These are phyloP conservation scores for Ophiostoma ulmi DNA, from an alignment of 2,329 filamentous ascomycete genomes.

Conservation along the genomic window DNA sequence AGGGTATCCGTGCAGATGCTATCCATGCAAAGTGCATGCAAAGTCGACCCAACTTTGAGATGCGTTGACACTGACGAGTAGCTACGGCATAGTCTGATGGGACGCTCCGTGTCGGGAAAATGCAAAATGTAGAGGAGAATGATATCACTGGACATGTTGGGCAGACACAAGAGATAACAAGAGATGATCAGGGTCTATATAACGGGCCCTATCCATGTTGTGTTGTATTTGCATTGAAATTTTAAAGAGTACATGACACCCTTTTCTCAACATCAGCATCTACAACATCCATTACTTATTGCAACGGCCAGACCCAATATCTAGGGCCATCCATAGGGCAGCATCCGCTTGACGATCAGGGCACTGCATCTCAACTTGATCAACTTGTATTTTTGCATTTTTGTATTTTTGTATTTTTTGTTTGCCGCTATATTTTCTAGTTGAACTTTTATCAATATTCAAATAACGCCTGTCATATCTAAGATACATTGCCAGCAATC, in stretches of 20 bases:
- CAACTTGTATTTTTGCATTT: no score
- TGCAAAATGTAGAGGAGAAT: not conserved
- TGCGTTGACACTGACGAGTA: no score
- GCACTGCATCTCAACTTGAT: not conserved
- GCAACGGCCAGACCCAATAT: not conserved
- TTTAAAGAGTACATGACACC: not conserved
- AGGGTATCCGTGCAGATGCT: not conserved
- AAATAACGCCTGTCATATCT: no score
- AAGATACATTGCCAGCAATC: not conserved
- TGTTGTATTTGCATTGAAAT: not conserved
- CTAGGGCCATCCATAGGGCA: not conserved
- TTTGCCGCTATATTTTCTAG: not conserved
- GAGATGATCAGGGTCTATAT: not conserved
- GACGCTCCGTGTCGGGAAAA: not conserved
- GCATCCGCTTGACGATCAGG: slow-evolving; percentile 3
- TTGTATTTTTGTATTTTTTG: no score
- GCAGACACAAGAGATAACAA: not conserved
- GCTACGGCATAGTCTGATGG: not conserved
- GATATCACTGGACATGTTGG: not conserved
- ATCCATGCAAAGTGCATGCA: not conserved
- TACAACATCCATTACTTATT: not conserved
- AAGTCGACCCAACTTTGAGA: not conserved
- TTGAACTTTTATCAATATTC: not conserved
- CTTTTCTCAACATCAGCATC: not conserved
- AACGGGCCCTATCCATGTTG: no score